Percentiles rank a stretch among this genome's conserved stretches.
phyloP scores from a whole-genome alignment of 768 basidiomycete species.

The Suillus lakei region DNA sequence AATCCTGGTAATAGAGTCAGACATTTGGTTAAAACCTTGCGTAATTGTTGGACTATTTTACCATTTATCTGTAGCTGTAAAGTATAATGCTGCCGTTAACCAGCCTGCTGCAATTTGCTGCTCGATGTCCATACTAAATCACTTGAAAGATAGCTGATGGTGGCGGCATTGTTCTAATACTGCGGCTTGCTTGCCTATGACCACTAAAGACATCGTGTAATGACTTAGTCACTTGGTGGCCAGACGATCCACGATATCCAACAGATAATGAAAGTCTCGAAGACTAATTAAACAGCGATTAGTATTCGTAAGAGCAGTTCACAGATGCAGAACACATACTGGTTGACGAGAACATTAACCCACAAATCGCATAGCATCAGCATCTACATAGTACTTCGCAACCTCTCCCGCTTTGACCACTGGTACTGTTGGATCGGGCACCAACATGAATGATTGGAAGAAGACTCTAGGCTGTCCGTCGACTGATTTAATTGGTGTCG shows the following conservation, averaged over 20 bases:
- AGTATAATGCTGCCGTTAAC: conserved; percentile 2
- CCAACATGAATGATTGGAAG: conserved; percentile 86
- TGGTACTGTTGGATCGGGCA: conserved; percentile 71
- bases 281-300: background rate
- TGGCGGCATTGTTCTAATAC: background rate
- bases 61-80: conserved; percentile 10
- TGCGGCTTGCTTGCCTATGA: background rate
- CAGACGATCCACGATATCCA: background rate
- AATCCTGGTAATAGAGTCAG: conserved; percentile 63
- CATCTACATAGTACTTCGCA: conserved; percentile 81
- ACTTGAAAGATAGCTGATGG: background rate
- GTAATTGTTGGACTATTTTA: background rate
- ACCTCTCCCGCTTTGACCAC: conserved; percentile 71
- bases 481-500: conserved; percentile 51
- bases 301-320: background rate
- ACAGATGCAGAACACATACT: background rate
- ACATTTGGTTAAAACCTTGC: conserved; percentile 71
- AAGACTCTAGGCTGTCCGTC: conserved; percentile 87
- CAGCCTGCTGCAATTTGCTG: background rate
- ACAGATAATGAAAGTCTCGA: conserved; percentile 1
- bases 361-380: conserved; percentile 83
- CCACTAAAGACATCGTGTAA: background rate
- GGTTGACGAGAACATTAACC: conserved; percentile 46
- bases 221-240: background rate
- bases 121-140: background rate